Evolutionary conservation across 2,329 filamentous ascomycete species (phyloP).

Genomic region (Fusarium sp.): DNA sequence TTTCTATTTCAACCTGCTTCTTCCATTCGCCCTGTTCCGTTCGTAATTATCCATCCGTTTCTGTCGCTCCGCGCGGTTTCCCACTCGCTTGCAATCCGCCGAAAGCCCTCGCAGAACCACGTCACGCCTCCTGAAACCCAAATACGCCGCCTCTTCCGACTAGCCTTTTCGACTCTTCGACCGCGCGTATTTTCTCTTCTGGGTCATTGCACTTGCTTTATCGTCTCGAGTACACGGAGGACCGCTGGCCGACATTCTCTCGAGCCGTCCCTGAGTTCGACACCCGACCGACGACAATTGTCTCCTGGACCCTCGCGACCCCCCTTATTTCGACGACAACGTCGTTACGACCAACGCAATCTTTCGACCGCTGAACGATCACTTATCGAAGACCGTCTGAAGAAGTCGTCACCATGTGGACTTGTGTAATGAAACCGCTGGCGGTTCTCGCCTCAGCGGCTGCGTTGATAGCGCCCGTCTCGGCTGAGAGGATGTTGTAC

Average conservation of each 20-base stretch:
- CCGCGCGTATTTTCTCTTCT: not conserved
- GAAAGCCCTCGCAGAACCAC: slow-evolving; percentile 26
- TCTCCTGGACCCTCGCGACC: slow-evolving; percentile 6
- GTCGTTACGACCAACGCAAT: slow-evolving; percentile 12
- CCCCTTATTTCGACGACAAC: slow-evolving; percentile 16
- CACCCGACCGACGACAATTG: slow-evolving; percentile 9
- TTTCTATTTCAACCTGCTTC: slow-evolving; percentile 28
- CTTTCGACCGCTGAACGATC: slow-evolving; percentile 8
- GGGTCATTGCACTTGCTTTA: not conserved
- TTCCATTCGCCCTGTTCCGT: slow-evolving; percentile 35
- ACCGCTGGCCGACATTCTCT: slow-evolving; percentile 6
- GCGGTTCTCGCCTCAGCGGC: slow-evolving; percentile 63
- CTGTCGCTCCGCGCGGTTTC: slow-evolving; percentile 36
- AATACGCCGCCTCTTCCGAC: slow-evolving; percentile 11
- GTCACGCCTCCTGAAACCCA: slow-evolving; percentile 35
- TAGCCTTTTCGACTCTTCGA: slow-evolving; percentile 8
- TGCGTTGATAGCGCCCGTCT: slow-evolving; percentile 62
- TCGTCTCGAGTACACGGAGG: slow-evolving; percentile 10
- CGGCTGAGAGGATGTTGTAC: slow-evolving; percentile 78
- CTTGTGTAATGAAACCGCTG: slow-evolving; percentile 61
- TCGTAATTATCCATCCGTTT: slow-evolving; percentile 35
- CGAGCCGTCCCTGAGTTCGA: slow-evolving; percentile 8
- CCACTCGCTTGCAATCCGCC: slow-evolving; percentile 42
- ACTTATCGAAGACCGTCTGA: slow-evolving; percentile 10
- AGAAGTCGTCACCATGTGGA: slow-evolving; percentile 61